Evolutionary conservation across 2,329 filamentous ascomycete genomes (phyloP).

Genomic region (Coniochaeta hoffmannii): DNA sequence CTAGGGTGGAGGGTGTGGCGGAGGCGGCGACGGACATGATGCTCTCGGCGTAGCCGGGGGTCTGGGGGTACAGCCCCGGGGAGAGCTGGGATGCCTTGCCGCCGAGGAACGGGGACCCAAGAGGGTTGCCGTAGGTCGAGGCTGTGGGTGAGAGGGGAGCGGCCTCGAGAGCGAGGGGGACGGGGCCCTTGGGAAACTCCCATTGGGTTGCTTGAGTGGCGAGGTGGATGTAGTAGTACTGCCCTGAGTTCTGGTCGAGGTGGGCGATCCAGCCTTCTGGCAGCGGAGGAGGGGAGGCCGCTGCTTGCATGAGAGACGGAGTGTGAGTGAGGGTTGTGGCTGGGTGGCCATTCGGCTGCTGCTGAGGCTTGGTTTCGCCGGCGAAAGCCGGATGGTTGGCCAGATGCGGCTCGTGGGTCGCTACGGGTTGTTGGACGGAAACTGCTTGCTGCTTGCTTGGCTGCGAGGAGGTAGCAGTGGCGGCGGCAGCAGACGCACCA

Average conservation of each 20-base stretch:
- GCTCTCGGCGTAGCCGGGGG: slow-evolving; percentile 76
- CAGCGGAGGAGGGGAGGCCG: slow-evolving; percentile 81
- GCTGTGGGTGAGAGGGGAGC: slow-evolving; percentile 76
- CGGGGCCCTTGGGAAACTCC: slow-evolving; percentile 97
- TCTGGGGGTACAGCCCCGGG: slow-evolving; percentile 75
- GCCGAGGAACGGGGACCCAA: slow-evolving; percentile 61
- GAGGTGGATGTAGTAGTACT: slow-evolving; percentile 98
- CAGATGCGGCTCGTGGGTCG: slow-evolving; percentile 45
- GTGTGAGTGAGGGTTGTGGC: slow-evolving; percentile 34
- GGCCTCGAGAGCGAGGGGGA: slow-evolving; percentile 76
- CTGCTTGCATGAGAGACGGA: slow-evolving; percentile 43
- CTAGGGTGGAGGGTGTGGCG: slow-evolving; percentile 67
- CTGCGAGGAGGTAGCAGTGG: slow-evolving; percentile 8
- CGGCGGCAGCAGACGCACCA: slow-evolving; percentile 8
- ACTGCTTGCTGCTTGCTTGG: slow-evolving; percentile 12
- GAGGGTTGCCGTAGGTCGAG: slow-evolving; percentile 67
- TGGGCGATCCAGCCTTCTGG: slow-evolving; percentile 99
- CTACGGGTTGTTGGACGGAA: slow-evolving; percentile 1
- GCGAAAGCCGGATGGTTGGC: slow-evolving; percentile 83
- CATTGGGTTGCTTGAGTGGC: slow-evolving; percentile 94
- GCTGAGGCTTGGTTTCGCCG: slow-evolving; percentile 57
- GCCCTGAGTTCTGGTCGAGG: slow-evolving; percentile 87
- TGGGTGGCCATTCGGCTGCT: slow-evolving; percentile 36
- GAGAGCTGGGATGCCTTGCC: slow-evolving; percentile 66
- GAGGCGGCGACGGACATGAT: slow-evolving; percentile 74